Base-by-base conservation (phyloP, 169 alveolate genomes). In the Plasmodium reichenowi region DNA sequence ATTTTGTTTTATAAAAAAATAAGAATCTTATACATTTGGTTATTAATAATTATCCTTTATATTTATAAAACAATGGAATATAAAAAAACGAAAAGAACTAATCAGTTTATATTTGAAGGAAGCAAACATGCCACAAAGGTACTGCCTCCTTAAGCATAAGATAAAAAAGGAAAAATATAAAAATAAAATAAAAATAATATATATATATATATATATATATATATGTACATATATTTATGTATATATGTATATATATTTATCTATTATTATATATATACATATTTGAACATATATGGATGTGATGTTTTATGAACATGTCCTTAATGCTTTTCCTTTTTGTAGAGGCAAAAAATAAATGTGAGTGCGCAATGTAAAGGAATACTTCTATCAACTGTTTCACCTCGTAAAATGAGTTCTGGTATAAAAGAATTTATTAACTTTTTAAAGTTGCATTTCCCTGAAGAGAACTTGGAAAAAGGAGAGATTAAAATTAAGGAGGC, bases 261-360 rank as follows among this genome's bases (percentile, higher is more conserved):
- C 0, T 24, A 2, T 24, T 24, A 24, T 24, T 52, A 52, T 52
- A 1, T 12, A 56, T 56, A 15, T 13, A 56, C 0, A 56, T 10
- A 32, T 32, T 5, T 32, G 45, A 4, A 32, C 45, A 5, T 32
- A 32, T 32, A 32, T 32, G 8, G 43, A 32, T 8, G 8, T 32
- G 6, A 32, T 32, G 4, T 4, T 32, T 32, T 32, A 32, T 32
- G 8, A 32, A 32, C 0, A 4, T 32, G 4, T 32, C 9, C 45
- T 5, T 32, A 32, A 32, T 32, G 0, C 0, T 32, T 56, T 48
- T 9, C 2, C 20, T 26, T 52, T 63, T 24, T 60, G 29, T 63
- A 80, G 90, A 67, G 90, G 29, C 83, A 67, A 63, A 80, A 80
- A 62, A 68, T 80, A 17, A 80, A 80, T 71, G 83, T 80, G 2